A percentile compares a stretch with the other conserved stretches of the same genome.
Conservation (phyloP, 1,284 basidiomycete species). For the Paramarasmius palmivorus region DNA sequence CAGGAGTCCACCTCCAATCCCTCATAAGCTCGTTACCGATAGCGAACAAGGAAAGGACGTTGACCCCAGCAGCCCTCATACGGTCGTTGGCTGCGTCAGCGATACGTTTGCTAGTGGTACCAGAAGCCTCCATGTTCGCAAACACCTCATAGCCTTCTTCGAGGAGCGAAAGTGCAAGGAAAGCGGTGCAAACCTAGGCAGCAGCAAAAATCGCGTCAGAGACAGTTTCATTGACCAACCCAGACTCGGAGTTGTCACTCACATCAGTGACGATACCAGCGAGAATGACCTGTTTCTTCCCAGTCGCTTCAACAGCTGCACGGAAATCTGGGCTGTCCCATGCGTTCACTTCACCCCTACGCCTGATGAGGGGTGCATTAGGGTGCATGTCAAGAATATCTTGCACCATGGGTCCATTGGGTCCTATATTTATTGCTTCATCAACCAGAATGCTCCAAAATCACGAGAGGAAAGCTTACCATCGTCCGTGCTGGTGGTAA, state of each 20-base stretch:
- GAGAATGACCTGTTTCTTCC: conserved; percentile 48
- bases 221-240: too few relatives aligned
- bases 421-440: conserved; percentile 29
- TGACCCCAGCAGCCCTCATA: conserved; percentile 43
- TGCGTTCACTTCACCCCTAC: conserved; percentile 47
- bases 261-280: conserved; percentile 51
- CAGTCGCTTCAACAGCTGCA: conserved; percentile 43
- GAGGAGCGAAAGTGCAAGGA: conserved; percentile 40
- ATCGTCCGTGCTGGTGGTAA: conserved; percentile 44
- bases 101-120: conserved; percentile 36
- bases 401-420: conserved; percentile 44
- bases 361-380: too few relatives aligned
- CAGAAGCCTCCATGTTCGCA: conserved; percentile 44
- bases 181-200: too few relatives aligned
- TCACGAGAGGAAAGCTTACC: conserved; percentile 26
- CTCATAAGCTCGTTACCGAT: conserved; percentile 43
- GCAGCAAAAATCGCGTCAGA: conserved; percentile 37
- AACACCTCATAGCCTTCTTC: conserved; percentile 45
- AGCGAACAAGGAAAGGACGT: conserved; percentile 43
- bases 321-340: conserved; percentile 52
- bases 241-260: conserved; percentile 13
- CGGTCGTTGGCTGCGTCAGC: conserved; percentile 44
- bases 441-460: conserved; percentile 14
- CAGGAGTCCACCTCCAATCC: too few relatives aligned
- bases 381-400: conserved; percentile 45